These are phyloP conservation scores for Phialocephala sp. DNA, from an alignment of 2,329 filamentous ascomycete genomes.

Conservation along the genomic window DNA sequence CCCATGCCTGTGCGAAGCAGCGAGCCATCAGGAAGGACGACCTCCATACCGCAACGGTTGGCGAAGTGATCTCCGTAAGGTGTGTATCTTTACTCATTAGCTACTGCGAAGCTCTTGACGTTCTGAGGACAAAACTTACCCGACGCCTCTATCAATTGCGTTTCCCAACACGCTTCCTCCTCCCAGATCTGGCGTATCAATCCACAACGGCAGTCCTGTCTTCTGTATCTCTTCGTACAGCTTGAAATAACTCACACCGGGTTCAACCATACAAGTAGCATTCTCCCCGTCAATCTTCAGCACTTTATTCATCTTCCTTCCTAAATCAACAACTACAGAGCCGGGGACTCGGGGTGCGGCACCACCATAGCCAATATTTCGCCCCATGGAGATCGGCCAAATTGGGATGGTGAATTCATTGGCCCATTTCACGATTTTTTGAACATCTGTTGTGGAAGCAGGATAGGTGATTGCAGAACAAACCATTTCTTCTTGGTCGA, in stretches of 20 bases:
- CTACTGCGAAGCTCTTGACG: neutral
- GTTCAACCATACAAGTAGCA: conserved; percentile 58
- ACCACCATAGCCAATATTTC: conserved; percentile 60
- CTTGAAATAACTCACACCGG: conserved; percentile 58
- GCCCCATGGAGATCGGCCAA: conserved; percentile 55
- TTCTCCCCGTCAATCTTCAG: conserved; percentile 56
- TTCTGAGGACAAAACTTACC: conserved; percentile 39
- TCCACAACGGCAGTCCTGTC: conserved; percentile 11
- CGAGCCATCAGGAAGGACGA: conserved; percentile 52
- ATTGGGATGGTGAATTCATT: conserved; percentile 53
- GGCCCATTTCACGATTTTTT: conserved; percentile 51
- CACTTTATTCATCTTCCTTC: conserved; percentile 57
- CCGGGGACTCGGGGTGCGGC: conserved; percentile 57
- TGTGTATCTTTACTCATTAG: conserved; percentile 45
- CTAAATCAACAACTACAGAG: conserved; percentile 56
- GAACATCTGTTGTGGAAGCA: conserved; percentile 52
- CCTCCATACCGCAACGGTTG: conserved; percentile 49
- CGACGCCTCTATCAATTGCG: conserved; percentile 51
- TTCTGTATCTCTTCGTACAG: conserved; percentile 53
- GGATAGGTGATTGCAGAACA: conserved; percentile 52
- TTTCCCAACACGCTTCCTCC: conserved; percentile 53
- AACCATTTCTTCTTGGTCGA: conserved; percentile 50
- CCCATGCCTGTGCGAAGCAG: conserved; percentile 55
- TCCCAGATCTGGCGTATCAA: conserved; percentile 43
- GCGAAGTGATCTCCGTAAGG: conserved; percentile 52